Evolutionary conservation across 768 basidiomycete genomes (phyloP).

Genomic region (Pleurotus eryngii): DNA sequence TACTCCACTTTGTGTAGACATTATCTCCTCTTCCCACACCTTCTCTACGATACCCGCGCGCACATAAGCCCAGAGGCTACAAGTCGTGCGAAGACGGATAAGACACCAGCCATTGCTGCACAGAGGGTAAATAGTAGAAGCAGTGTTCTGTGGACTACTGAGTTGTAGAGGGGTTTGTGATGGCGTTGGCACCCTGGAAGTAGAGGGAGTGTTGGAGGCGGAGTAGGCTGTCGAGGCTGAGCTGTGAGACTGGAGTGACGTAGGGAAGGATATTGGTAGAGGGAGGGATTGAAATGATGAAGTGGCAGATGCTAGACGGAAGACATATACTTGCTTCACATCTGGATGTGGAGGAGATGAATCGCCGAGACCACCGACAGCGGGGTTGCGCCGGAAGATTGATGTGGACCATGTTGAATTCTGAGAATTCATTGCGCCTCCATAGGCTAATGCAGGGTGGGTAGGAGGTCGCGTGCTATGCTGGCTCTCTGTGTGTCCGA

Average conservation of each 20-base stretch:
- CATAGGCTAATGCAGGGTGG: constrained; percentile 29
- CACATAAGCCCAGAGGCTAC: constrained; percentile 87
- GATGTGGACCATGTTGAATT: constrained; percentile 51
- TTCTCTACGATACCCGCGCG: constrained; percentile 78
- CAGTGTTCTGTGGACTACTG: constrained; percentile 21
- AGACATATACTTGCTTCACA: constrained; percentile 59
- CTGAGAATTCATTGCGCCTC: constrained; percentile 12
- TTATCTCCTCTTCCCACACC: constrained; percentile 82
- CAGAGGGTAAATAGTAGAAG: constrained; percentile 67
- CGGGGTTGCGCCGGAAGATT: constrained; percentile 54
- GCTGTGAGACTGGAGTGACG: constrained; percentile 19
- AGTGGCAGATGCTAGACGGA: constrained; percentile 50
- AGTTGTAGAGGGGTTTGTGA: constrained; percentile 12
- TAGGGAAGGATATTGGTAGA: constrained; percentile 23
- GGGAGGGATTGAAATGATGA: constrained; percentile 25
- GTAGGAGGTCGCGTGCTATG: constrained; percentile 25
- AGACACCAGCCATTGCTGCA: constrained; percentile 88
- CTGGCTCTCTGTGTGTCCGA: constrained; percentile 30
- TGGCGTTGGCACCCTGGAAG: constrained; percentile 9
- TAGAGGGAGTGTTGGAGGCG: constrained; percentile 26
- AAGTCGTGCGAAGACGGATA: constrained; percentile 77
- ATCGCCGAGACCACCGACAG: constrained; percentile 26
- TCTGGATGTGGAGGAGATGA: constrained; percentile 25
- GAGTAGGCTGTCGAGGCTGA: constrained; percentile 16
- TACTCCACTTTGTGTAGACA: constrained; percentile 27